Percentiles rank a stretch among this genome's conserved stretches.
Evolutionary conservation across 768 basidiomycete genomes (phyloP).

Genomic region (Daedaleopsis nitida): DNA sequence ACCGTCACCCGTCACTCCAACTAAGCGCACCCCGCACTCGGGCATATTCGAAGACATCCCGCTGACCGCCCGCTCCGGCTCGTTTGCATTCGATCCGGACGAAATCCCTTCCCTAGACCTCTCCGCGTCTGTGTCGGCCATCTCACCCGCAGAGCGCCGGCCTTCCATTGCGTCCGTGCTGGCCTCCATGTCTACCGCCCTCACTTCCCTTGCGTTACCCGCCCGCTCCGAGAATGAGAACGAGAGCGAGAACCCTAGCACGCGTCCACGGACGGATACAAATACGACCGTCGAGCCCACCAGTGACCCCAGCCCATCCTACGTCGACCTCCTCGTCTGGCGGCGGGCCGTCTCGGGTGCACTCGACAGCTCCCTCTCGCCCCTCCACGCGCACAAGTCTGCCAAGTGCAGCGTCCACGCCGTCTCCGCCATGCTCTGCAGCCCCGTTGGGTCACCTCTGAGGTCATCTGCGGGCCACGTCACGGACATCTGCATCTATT

Average conservation of each 20-base stretch:
- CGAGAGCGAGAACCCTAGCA: conserved; percentile 3
- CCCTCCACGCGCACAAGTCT: not conserved
- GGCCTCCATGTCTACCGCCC: conserved; percentile 8
- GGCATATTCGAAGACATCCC: conserved; percentile 7
- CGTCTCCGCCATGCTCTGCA: not conserved
- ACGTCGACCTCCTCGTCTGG: conserved; percentile 11
- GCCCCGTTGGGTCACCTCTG: not conserved
- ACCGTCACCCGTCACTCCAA: not conserved
- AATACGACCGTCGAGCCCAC: not conserved
- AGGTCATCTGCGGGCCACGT: not conserved
- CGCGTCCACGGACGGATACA: not conserved
- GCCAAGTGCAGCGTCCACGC: not conserved
- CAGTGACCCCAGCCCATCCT: not conserved
- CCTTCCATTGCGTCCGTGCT: conserved; percentile 5
- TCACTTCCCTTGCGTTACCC: conserved; percentile 10
- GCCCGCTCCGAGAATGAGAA: not conserved
- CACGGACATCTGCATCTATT: not conserved
- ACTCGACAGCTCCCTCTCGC: conserved; percentile 5
- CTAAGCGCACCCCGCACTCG: not conserved
- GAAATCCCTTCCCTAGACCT: not conserved
- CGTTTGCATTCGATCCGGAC: not conserved
- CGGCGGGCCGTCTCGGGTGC: conserved; percentile 3
- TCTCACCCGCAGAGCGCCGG: conserved; percentile 2
- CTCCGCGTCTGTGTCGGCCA: conserved; percentile 1
- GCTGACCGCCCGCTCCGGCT: not conserved